phyloP scores from a whole-genome alignment of 352 stramenopile species.

The Saprolegnia diclina region DNA sequence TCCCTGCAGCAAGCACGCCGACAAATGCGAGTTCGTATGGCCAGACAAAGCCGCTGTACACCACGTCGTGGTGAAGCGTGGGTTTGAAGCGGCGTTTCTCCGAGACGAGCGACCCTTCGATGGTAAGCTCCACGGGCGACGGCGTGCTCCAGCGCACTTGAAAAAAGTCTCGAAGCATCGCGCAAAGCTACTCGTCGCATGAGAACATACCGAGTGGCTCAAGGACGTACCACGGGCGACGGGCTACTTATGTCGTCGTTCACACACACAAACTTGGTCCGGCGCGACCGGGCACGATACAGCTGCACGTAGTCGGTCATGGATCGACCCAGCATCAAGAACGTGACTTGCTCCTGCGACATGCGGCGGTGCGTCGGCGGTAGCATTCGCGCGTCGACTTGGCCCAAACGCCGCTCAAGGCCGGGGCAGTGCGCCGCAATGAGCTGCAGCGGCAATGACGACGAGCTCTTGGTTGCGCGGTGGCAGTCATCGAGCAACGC shows the following conservation, averaged over 20 bases:
- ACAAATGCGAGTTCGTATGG: too few relatives aligned
- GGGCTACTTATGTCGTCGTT: conserved; percentile 94
- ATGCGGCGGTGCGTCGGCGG: conserved; percentile 35
- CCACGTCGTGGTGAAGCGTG: too few relatives aligned
- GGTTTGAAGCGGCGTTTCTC: too few relatives aligned
- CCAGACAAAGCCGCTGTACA: too few relatives aligned
- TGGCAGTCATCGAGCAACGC: conserved; percentile 44
- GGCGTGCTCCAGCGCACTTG: conserved; percentile 85
- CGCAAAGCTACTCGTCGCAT: conserved; percentile 14
- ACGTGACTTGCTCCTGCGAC: conserved; percentile 80
- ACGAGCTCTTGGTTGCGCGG: neutral
- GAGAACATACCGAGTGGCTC: neutral
- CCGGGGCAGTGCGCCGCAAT: neutral
- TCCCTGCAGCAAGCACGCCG: too few relatives aligned
- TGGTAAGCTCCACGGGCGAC: conserved; percentile 90
- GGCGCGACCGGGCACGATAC: conserved; percentile 83
- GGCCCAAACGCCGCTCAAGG: conserved; percentile 57
- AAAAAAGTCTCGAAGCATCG: conserved; percentile 90
- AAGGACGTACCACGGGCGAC: conserved; percentile 47
- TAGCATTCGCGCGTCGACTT: conserved; percentile 28
- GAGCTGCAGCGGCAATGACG: neutral
- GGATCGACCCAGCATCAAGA: conserved; percentile 93
- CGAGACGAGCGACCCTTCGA: too few relatives aligned
- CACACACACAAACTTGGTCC: conserved; percentile 95
- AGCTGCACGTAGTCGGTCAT: conserved; percentile 86